Evolutionary conservation across 148 eudicot species (phyloP).

Genomic region (Chenopodium album): DNA sequence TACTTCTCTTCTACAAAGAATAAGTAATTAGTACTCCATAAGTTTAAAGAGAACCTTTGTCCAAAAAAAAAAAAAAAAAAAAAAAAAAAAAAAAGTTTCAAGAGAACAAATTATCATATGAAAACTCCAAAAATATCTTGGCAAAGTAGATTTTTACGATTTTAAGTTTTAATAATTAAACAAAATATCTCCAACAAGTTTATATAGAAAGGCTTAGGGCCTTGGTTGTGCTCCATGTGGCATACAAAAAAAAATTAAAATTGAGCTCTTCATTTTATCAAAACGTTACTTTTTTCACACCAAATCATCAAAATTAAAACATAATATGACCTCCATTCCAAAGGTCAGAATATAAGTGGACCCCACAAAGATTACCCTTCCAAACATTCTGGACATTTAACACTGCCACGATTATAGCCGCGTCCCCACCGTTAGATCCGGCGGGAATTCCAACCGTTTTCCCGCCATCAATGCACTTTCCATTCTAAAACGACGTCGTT

Average conservation of each 20-base stretch:
- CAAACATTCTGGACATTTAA: slow-evolving; percentile 26
- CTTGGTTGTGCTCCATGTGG: slow-evolving; percentile 26
- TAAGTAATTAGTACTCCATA: no score
- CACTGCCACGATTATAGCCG: neutral
- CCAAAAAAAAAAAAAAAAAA: no score
- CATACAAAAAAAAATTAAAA: neutral
- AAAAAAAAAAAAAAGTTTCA: no score
- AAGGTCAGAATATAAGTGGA: slow-evolving; percentile 19
- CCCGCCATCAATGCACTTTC: slow-evolving; percentile 22
- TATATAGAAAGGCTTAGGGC: neutral
- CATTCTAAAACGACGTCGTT: neutral
- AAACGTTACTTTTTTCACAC: neutral
- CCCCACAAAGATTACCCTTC: slow-evolving; percentile 7
- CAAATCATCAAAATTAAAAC: neutral
- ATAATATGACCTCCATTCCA: neutral
- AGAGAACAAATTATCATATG: no score
- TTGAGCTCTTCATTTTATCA: slow-evolving; percentile 14
- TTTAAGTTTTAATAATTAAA: neutral
- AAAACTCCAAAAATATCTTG: no score
- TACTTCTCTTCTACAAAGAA: no score
- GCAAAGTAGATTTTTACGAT: no score
- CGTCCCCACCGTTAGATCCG: slow-evolving; percentile 15
- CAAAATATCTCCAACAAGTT: slow-evolving; percentile 5
- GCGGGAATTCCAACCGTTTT: slow-evolving; percentile 27
- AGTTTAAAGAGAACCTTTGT: no score